Evolutionary conservation across 2,329 filamentous ascomycete species (phyloP), one percentile per base, ranked within the genome.

Genomic region (Sporothrix brunneoviolacea): DNA sequence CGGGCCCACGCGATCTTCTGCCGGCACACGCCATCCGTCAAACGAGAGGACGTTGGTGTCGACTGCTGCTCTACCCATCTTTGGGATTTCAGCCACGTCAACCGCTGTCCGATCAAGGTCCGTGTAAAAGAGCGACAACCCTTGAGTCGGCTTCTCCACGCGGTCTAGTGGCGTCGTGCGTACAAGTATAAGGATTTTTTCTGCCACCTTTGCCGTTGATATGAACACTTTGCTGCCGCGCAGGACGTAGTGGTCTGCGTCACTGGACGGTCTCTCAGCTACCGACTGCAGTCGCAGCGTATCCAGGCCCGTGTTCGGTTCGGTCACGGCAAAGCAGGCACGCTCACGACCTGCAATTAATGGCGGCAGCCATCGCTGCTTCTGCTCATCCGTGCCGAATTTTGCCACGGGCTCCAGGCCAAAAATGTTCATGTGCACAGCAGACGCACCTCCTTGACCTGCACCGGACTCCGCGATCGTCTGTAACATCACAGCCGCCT

Each of bases 21-120:
- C 79, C 0, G 84, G 48, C 13, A 93, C 79, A 3, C 66, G 63
- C 64, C 90, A 94, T 57, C 83, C 79, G 64, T 93, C 86, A 63
- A 94, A 93, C 65, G 93, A 93, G 2, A 94, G 83, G 61, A 91
- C 86, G 57, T 94, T 93, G 0, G 87, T 86, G 60, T 93, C 88
- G 1, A 94, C 80, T 0, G 87, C 86, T 9, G 85, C 72, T 0
- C 86, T 85, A 4, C 89, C 89, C 86, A 94, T 91, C 65, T 94
- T 94, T 65, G 79, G 83, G 59, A 94, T 94, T 61, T 71, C 80
- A 39, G 79, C 79, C 61, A 93, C 70, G 12, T 85, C 79, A 1
- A 91, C 69, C 0, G 75, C 74, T 0, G 62, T 62, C 18, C 75
- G 76, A 62, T 91, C 79, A 4, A 94, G 73, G 53, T 88, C 81